These are phyloP conservation scores for Hyphopichia wangnamkhiaoensis DNA, from an alignment of 1,139 yeast genomes.

Conservation along the genomic window DNA sequence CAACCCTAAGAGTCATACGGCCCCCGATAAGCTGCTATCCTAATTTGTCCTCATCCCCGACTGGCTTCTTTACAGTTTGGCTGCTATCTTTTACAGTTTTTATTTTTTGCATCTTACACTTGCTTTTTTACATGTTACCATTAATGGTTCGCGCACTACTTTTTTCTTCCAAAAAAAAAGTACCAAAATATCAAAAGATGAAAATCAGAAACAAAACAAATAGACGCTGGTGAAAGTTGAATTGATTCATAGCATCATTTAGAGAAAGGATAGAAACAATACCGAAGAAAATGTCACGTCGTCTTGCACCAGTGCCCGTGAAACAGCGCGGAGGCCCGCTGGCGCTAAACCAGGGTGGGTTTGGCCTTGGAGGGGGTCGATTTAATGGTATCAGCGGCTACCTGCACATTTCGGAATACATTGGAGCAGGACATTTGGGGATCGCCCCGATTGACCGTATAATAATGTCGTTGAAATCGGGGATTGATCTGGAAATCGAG, in stretches of 20 bases:
- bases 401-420: conserved; percentile 9
- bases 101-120: background rate
- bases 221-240: background rate
- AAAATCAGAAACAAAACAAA: too few relatives aligned
- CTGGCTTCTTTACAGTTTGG: too few relatives aligned
- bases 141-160: background rate
- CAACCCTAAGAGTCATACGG: too few relatives aligned
- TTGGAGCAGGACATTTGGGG: conserved; percentile 57
- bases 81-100: too few relatives aligned
- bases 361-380: conserved; percentile 1
- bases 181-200: background rate
- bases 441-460: conserved; percentile 59
- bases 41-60: too few relatives aligned
- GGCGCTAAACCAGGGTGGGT: background rate
- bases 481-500: conserved; percentile 57
- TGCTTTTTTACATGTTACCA: background rate
- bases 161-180: too few relatives aligned
- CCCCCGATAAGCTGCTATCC: too few relatives aligned
- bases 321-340: background rate
- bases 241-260: background rate
- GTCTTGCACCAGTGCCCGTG: conserved; percentile 2
- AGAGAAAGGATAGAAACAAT: background rate
- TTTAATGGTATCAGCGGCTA: conserved; percentile 2
- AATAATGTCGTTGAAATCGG: conserved; percentile 62
- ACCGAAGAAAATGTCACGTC: background rate